Percentiles rank a stretch among this genome's conserved stretches.
phyloP scores from a whole-genome alignment of 495 filamentous ascomycete genomes.

The Cudoniella acicularis region DNA sequence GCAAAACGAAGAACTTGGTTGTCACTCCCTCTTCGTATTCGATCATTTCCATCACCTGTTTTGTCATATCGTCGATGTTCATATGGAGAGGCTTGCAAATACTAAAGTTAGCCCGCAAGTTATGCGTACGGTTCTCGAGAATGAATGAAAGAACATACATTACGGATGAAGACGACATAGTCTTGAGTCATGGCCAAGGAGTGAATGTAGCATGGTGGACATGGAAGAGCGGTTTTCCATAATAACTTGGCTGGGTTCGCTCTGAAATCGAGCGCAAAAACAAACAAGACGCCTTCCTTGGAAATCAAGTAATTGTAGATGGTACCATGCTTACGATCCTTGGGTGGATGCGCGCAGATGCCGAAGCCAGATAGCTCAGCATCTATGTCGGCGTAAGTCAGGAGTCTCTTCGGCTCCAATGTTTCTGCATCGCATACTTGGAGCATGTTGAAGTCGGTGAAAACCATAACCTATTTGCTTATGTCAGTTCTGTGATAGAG shows the following conservation, averaged over 20 bases:
- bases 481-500: neutral
- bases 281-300: neutral
- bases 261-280: conserved; percentile 5
- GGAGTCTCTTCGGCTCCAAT: conserved; percentile 5
- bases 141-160: neutral
- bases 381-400: conserved; percentile 6
- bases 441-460: conserved; percentile 8
- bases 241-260: conserved; percentile 1
- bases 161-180: conserved; percentile 7
- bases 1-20: neutral
- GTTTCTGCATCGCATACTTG: conserved; percentile 8
- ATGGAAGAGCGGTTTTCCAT: conserved; percentile 2
- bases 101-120: neutral
- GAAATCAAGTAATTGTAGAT: conserved; percentile 9
- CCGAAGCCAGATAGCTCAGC: conserved; percentile 1
- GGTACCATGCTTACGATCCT: neutral
- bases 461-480: conserved; percentile 3
- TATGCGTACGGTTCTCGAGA: neutral
- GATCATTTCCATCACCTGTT: conserved; percentile 9
- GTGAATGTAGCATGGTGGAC: conserved; percentile 2
- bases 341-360: conserved; percentile 7
- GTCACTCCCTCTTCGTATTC: neutral
- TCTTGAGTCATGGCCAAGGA: conserved; percentile 7
- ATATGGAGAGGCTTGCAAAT: neutral
- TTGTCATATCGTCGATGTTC: neutral